Conservation (phyloP, 129 eudicot species). For the Artemisia annua region DNA sequence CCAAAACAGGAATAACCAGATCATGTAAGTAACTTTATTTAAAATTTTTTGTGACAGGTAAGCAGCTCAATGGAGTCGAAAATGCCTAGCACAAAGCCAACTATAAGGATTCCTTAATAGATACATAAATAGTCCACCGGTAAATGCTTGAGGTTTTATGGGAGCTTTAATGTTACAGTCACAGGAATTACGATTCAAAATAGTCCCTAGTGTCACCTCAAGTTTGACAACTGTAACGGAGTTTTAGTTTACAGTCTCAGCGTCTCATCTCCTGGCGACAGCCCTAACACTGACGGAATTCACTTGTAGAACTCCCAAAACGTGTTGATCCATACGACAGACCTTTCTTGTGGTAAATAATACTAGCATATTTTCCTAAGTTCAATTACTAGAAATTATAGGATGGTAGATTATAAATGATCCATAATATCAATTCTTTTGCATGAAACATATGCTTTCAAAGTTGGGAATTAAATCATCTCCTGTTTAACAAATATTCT, state of each 20-base stretch:
- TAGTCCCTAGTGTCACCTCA: background rate
- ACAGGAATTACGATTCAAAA: conserved; percentile 89
- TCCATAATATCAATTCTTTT: background rate
- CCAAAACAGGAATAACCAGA: too few species aligned
- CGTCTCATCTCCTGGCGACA: too few species aligned
- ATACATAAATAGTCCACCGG: background rate
- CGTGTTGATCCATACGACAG: too few species aligned
- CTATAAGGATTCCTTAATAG: conserved; percentile 56
- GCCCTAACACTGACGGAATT: too few species aligned
- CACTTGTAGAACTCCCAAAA: too few species aligned
- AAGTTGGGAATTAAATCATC: background rate
- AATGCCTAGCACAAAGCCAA: conserved; percentile 83
- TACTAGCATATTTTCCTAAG: too few species aligned
- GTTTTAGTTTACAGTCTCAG: too few species aligned
- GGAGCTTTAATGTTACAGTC: conserved; percentile 89
- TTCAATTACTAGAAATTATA: too few species aligned
- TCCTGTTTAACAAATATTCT: conserved; percentile 22
- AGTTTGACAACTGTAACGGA: too few species aligned
- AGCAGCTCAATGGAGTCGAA: conserved; percentile 53
- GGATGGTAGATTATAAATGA: background rate
- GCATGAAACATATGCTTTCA: conserved; percentile 5
- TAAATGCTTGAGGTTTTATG: too few species aligned
- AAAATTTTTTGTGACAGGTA: conserved; percentile 45
- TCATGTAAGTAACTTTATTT: background rate
- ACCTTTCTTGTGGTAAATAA: too few species aligned